Base-by-base conservation (phyloP, 2,329 filamentous ascomycete species). In the Diaporthe destruens region DNA sequence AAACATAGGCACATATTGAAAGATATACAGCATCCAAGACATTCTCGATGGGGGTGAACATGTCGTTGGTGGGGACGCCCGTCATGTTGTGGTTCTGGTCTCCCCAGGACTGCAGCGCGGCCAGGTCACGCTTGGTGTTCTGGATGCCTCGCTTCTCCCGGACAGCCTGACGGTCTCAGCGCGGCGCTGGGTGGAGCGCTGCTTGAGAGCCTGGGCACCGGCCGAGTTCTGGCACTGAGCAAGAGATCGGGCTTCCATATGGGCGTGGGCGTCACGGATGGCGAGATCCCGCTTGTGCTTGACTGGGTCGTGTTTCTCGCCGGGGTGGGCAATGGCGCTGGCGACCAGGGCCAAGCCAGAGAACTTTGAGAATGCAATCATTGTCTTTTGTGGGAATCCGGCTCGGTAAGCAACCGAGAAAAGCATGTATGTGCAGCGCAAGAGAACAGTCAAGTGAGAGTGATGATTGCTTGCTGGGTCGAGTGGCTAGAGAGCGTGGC, bases 131-230 rank as follows among this genome's bases (percentile, higher is more conserved):
- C 71, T 80, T 80, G 74, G 77, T 75, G 74, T 82, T 82, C 63
- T 75, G 74, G 76, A 82, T 79, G 49, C 78, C 78, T 23, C 82
- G 79, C 79, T 82, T 82, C 75, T 81, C 74, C 53, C 84, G 81
- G 65, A 85, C 77, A 47, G 80, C 77, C 71, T 78, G 42, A 84
- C 82, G 56, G 79, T 78, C 32, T 82, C 79, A 34, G 79, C 81
- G 59, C 85, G 83, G 54, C 85, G 83, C 74, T 82, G 77, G 74
- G 84, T 77, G 63, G 83, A 83, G 20, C 81, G 80, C 59, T 79
- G 74, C 76, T 84, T 81, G 36, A 85, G 79, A 23, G 81, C 81
- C 69, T 81, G 81, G 23, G 82, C 79, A 68, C 80, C 79, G 54
- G 82, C 79, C 9, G 80, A 80, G 72, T 81, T 81, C 9, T 81